Base-by-base conservation (phyloP, 1,284 basidiomycete species). In the Cutaneotrichosporon sp. region DNA sequence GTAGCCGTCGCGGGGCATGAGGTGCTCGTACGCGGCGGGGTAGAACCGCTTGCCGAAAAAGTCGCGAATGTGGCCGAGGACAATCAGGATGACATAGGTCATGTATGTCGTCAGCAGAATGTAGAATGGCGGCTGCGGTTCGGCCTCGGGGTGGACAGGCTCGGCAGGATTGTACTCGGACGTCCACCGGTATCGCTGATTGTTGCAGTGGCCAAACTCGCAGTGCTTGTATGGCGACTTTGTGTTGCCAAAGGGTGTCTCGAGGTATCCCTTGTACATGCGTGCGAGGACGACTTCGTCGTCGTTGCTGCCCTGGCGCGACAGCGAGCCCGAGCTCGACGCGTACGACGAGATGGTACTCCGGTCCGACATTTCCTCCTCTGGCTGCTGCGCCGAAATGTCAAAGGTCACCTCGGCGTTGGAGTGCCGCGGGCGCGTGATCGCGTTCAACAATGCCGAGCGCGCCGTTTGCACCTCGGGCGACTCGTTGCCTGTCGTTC, bases 71-170 rank as follows among this genome's bases (percentile, higher is more conserved):
- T 97, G 96, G 4, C 96, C 94, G 47, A 97, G 77, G 59, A 84
- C 79, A 64, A 97, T 96, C 55, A 94, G 81, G 56, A 93, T 78
- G 63, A 94, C 79, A 76, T 92, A 93, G 76, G 85, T 87, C 70
- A 93, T 80, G 73, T 96, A 97, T 4, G 91, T 94, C n/a, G 87
- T 85, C 56, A 97, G 77, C 22, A 96, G 80, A 62, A 94, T 85
- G 70, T 89, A 89, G 74, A 93, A 93, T 2, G 90, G 88, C 4
- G 91, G 91, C 65, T 89, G 87, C 61, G 84, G 81, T 57, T 79
- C 78, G 56, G 86, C 83, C 42, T 58, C 59, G 10, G 66, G 62
- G 30, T 80, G 78, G 56, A 83, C 80, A 30, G 76, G 74, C 44
- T 80, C 70, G 49, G 67, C 63, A 0, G 70, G 62, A 55, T 73